Percentiles rank a stretch among this genome's conserved stretches.
phyloP scores from a whole-genome alignment of 345 rosid species.

The Corymbia maculata region DNA sequence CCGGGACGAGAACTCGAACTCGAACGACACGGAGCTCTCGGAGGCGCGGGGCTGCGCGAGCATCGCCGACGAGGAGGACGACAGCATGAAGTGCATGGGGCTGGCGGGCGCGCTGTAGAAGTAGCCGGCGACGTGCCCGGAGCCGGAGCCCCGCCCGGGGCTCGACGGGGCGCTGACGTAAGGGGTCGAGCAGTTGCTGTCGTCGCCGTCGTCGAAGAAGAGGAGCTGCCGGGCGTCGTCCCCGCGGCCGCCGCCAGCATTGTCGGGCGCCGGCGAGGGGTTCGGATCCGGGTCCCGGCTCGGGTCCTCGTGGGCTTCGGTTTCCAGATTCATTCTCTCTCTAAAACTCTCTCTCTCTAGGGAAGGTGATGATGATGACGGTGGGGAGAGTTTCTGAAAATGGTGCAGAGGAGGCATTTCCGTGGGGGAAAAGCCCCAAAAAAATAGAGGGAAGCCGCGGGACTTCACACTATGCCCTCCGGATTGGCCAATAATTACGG shows the following conservation, averaged over 20 bases:
- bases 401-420: neutral
- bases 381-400: neutral
- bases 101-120: conserved; percentile 92
- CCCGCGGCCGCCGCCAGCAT: neutral
- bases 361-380: neutral
- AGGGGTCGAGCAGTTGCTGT: conserved; percentile 86
- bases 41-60: neutral
- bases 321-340: neutral
- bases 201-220: conserved; percentile 23
- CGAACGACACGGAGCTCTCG: conserved; percentile 28
- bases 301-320: neutral
- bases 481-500: neutral
- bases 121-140: conserved; percentile 45
- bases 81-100: conserved; percentile 77
- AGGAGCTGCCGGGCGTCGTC: neutral
- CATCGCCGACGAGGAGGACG: conserved; percentile 14
- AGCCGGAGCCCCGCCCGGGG: conserved; percentile 44
- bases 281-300: neutral
- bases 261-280: neutral
- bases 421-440: neutral
- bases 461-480: neutral
- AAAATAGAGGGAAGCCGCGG: neutral
- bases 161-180: conserved; percentile 96
- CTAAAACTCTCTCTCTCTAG: neutral
- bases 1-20: conserved; percentile 84